phyloP scores from a whole-genome alignment of 148 eudicot genomes.

The Salicornia ramosissima region DNA sequence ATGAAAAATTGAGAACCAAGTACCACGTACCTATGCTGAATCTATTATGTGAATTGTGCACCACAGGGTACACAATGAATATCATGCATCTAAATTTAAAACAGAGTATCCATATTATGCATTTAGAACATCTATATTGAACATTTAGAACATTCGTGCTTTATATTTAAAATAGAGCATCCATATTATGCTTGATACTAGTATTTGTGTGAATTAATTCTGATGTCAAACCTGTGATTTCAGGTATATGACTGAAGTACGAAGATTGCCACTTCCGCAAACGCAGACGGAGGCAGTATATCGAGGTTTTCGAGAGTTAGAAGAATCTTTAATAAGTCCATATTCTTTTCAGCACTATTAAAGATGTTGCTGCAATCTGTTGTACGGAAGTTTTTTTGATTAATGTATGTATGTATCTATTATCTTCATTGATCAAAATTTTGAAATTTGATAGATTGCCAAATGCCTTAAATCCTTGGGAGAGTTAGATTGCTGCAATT shows the following conservation, averaged over 20 bases:
- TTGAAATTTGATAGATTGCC: background rate
- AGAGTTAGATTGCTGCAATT: too few species aligned
- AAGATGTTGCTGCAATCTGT: slow-evolving; percentile 1
- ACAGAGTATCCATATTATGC: too few species aligned
- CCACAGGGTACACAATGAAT: too few species aligned
- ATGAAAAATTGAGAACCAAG: too few species aligned
- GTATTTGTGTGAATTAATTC: background rate
- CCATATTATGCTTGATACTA: too few species aligned
- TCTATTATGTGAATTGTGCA: too few species aligned
- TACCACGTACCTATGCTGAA: too few species aligned
- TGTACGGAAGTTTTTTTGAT: background rate
- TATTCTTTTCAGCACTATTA: slow-evolving; percentile 51
- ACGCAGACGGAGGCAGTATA: slow-evolving; percentile 70
- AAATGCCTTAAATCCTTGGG: too few species aligned
- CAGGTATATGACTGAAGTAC: slow-evolving; percentile 92
- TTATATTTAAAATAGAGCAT: too few species aligned
- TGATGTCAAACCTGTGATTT: slow-evolving; percentile 7
- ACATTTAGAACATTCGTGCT: too few species aligned
- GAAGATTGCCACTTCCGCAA: slow-evolving; percentile 77
- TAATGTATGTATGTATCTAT: background rate
- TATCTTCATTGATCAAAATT: slow-evolving; percentile 6
- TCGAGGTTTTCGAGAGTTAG: slow-evolving; percentile 78
- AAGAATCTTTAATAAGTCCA: slow-evolving; percentile 74
- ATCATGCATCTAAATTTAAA: too few species aligned
- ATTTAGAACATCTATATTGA: too few species aligned